Evolutionary conservation across 164 flowering plant genomes (phyloP).

Genomic region (Nelumbo lutea): DNA sequence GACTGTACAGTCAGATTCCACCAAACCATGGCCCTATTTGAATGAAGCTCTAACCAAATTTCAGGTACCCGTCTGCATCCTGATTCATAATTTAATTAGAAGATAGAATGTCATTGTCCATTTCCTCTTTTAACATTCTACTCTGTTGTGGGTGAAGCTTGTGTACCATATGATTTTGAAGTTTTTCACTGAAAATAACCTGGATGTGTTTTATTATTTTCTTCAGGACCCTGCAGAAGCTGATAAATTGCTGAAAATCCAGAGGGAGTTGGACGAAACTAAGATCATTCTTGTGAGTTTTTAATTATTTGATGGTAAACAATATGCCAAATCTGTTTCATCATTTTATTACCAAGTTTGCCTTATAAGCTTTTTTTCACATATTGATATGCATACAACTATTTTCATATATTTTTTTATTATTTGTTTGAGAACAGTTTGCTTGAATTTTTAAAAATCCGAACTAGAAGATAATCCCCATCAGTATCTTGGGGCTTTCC

Average conservation of each 20-base stretch:
- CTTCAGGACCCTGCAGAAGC: constrained; percentile 92
- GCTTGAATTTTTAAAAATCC: no score
- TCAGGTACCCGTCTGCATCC: constrained; percentile 46
- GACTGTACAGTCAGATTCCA: constrained; percentile 47
- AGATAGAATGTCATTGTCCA: neutral
- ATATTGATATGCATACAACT: no score
- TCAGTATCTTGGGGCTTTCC: no score
- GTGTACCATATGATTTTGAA: neutral
- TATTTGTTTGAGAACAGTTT: no score
- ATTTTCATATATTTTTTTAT: no score
- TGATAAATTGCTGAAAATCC: constrained; percentile 91
- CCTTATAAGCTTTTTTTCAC: no score
- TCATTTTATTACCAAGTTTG: neutral
- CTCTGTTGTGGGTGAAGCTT: neutral
- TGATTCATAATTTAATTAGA: neutral
- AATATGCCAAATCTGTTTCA: neutral
- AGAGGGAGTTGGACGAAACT: constrained; percentile 97
- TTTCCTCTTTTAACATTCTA: neutral
- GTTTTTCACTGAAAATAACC: no score
- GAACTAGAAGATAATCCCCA: no score
- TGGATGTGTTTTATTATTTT: no score
- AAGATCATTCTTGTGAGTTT: constrained; percentile 94
- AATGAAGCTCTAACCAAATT: constrained; percentile 73
- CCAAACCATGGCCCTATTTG: constrained; percentile 87
- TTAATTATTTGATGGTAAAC: neutral